Base-by-base conservation (phyloP, 805 yeast genomes). In the Gaillardinia entomophila region DNA sequence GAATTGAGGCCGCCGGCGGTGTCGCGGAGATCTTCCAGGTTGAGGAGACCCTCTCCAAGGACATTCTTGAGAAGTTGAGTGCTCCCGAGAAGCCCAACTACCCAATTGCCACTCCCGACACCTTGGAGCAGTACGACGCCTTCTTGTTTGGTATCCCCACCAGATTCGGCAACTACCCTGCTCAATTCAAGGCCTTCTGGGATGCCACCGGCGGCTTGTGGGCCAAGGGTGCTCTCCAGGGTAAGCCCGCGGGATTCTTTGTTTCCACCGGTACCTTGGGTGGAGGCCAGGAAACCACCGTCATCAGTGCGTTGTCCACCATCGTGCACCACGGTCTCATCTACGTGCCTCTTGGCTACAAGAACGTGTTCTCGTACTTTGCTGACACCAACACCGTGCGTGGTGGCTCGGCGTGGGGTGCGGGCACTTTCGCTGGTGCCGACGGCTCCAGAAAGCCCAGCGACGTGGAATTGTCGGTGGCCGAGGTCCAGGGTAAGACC, bases 341-440 rank as follows among this genome's bases (percentile, higher is more conserved):
- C 36, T 84, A 57, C 55, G 75, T 85, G 30, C 94, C 95, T 39
- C 67, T 84, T 45, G 95, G 95, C 39, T 85, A 78, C 63, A 72
- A 68, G 41, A 55, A 66, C 40, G 64, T 72, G 4, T 79, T 79
- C 57, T 69, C 71, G 8, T 69, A 70, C 44, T 49, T 79, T 42
- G 60, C 82, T 27, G 68, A 68, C 58, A 49, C 79, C 27, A 73
- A 69, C 3, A 87, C 82, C 62, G 69, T 76, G 31, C 94, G 82
- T 53, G 95, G 95, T 43, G 84, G 83, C 35, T 74, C 88, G 15
- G 75, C 95, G 28, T 86, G 88, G 87, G 95, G 95, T 55, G 82
- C 95, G 22, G 95, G 95, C 45, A 63, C 84, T 24, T 66, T 71
- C 49, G 88, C 95, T 19, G 84, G 77, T 31, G 66, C 71, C 32